A percentile compares a stretch with the other conserved stretches of the same genome.
Conservation (phyloP, 495 filamentous ascomycete genomes). For the Aspergillus heteromorphus region DNA sequence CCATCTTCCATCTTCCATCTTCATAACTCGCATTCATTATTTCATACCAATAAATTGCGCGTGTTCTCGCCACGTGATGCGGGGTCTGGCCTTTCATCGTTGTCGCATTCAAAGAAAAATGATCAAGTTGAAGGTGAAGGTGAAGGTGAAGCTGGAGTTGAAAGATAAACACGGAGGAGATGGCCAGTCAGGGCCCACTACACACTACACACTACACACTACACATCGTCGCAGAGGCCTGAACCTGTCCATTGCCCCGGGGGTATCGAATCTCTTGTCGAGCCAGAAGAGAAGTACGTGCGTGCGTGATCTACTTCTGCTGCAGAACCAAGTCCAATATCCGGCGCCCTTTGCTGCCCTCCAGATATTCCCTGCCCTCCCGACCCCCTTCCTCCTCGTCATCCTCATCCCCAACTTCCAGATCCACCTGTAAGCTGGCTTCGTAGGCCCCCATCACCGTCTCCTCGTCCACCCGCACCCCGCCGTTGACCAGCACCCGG, state of each 20-base stretch:
- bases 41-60: slow-evolving; percentile 5
- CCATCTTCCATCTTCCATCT: too few species aligned
- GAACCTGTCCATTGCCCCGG: neutral
- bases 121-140: too few species aligned
- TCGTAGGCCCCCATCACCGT: slow-evolving; percentile 80
- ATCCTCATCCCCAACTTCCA: slow-evolving; percentile 48
- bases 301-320: neutral
- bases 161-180: neutral
- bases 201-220: too few species aligned
- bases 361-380: slow-evolving; percentile 58
- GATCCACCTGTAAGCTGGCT: slow-evolving; percentile 65
- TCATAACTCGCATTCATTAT: too few species aligned
- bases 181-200: too few species aligned
- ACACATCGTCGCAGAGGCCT: neutral
- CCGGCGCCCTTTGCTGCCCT: slow-evolving; percentile 62
- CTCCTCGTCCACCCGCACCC: slow-evolving; percentile 84
- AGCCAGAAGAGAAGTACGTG: neutral
- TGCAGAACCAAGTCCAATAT: slow-evolving; percentile 51
- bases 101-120: neutral
- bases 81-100: slow-evolving; percentile 13
- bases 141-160: neutral
- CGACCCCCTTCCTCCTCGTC: slow-evolving; percentile 35
- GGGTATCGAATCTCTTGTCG: slow-evolving; percentile 4
- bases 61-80: slow-evolving; percentile 21
- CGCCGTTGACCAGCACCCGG: slow-evolving; percentile 71